Conservation (phyloP, 1,139 yeast species). For the Hyphopichia khmerensis region DNA sequence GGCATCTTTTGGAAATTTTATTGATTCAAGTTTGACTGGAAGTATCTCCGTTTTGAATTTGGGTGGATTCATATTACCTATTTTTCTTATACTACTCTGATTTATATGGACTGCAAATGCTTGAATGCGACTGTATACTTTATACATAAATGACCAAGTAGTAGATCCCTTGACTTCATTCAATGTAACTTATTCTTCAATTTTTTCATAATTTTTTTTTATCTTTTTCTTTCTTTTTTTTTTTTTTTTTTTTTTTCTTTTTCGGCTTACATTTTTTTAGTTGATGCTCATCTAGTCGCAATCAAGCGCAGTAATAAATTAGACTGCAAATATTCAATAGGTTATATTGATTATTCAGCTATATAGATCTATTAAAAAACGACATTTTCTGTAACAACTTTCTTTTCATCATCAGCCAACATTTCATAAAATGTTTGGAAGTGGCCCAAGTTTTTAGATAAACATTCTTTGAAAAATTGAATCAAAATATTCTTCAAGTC, state of each 20-base stretch:
- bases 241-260: background rate
- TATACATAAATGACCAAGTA: background rate
- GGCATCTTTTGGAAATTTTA: constrained; percentile 22
- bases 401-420: constrained; percentile 59
- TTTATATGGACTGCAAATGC: too few relatives aligned
- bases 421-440: constrained; percentile 55
- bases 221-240: background rate
- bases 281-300: background rate
- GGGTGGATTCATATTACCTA: background rate
- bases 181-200: background rate
- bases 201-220: background rate
- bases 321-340: background rate
- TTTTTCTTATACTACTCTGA: background rate
- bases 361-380: constrained; percentile 11
- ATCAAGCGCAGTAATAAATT: background rate
- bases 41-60: constrained; percentile 27
- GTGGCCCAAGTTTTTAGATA: constrained; percentile 49
- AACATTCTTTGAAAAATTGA: constrained; percentile 65
- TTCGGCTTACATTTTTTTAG: background rate
- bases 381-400: constrained; percentile 47
- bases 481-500: constrained; percentile 48
- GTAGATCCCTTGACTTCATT: too few relatives aligned
- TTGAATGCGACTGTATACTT: too few relatives aligned
- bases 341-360: too few relatives aligned
- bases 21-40: constrained; percentile 27